These are phyloP conservation scores for Boletellus ananas DNA, from an alignment of 768 basidiomycete genomes.

Conservation along the genomic window DNA sequence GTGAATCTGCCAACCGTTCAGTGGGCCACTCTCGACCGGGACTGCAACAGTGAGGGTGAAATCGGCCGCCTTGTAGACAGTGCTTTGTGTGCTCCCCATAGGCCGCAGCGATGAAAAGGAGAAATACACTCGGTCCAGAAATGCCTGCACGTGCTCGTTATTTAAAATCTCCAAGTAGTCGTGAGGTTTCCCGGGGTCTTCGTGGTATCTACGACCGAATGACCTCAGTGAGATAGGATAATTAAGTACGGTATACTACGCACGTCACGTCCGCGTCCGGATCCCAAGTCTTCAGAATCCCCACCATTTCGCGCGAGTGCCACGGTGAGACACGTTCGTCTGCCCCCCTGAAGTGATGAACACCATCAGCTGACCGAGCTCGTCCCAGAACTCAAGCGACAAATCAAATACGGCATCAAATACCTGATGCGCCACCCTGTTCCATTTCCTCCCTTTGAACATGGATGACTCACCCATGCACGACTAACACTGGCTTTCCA, in stretches of 20 bases:
- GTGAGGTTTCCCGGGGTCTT: slow-evolving; percentile 60
- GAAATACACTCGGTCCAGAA: slow-evolving; percentile 42
- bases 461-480: slow-evolving; percentile 63
- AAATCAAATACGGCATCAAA: background rate
- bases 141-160: slow-evolving; percentile 51
- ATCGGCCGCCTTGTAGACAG: background rate
- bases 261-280: slow-evolving; percentile 51
- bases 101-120: background rate
- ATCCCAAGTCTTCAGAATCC: slow-evolving; percentile 56
- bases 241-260: no score
- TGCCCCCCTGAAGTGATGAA: slow-evolving; percentile 48
- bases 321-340: slow-evolving; percentile 88
- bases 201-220: slow-evolving; percentile 49
- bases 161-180: slow-evolving; percentile 65
- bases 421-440: background rate
- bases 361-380: background rate
- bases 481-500: slow-evolving; percentile 62
- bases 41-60: slow-evolving; percentile 75
- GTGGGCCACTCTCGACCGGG: slow-evolving; percentile 64
- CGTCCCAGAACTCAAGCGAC: background rate
- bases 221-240: background rate
- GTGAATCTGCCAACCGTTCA: slow-evolving; percentile 68
- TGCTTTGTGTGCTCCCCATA: background rate
- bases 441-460: background rate
- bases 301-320: slow-evolving; percentile 70